A percentile compares a stretch with the other conserved stretches of the same genome.
These are phyloP conservation scores for Rosa lucieae DNA, from an alignment of 306 rosid species.

Conservation along the genomic window DNA sequence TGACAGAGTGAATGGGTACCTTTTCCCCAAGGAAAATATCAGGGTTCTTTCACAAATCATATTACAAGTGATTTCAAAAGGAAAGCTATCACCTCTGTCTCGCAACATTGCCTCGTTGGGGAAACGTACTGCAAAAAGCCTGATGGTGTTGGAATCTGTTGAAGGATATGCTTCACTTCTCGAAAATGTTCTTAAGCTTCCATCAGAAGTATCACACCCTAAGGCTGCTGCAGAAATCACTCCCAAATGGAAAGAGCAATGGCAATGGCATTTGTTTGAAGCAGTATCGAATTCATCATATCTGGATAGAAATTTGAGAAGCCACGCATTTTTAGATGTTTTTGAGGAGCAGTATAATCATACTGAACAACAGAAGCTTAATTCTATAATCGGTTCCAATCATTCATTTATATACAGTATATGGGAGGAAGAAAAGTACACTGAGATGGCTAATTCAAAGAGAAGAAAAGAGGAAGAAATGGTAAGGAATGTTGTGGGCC, in stretches of 20 bases:
- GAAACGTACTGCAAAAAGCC: slow-evolving; percentile 61
- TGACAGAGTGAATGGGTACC: slow-evolving; percentile 85
- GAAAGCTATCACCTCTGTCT: slow-evolving; percentile 71
- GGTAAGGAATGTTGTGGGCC: slow-evolving; percentile 47
- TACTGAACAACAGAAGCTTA: slow-evolving; percentile 43
- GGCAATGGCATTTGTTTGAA: slow-evolving; percentile 85
- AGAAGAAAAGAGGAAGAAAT: slow-evolving; percentile 84
- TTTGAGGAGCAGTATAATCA: slow-evolving; percentile 66
- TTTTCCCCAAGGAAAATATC: slow-evolving; percentile 71
- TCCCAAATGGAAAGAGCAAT: slow-evolving; percentile 59
- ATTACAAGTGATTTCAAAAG: slow-evolving; percentile 57
- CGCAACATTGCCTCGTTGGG: slow-evolving; percentile 72
- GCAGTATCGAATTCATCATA: slow-evolving; percentile 50
- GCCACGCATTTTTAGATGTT: slow-evolving; percentile 58
- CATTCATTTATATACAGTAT: slow-evolving; percentile 68
- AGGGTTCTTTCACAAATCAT: slow-evolving; percentile 56
- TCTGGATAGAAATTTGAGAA: slow-evolving; percentile 44
- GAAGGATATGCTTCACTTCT: slow-evolving; percentile 77
- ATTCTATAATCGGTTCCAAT: slow-evolving; percentile 29
- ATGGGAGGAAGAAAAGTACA: slow-evolving; percentile 85
- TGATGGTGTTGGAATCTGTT: slow-evolving; percentile 68
- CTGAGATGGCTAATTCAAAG: slow-evolving; percentile 45
- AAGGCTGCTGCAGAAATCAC: slow-evolving; percentile 64
- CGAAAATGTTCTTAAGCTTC: slow-evolving; percentile 66
- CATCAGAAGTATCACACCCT: slow-evolving; percentile 74